Base-by-base conservation (phyloP, 1,284 basidiomycete species). In the Ustilago hordei region DNA sequence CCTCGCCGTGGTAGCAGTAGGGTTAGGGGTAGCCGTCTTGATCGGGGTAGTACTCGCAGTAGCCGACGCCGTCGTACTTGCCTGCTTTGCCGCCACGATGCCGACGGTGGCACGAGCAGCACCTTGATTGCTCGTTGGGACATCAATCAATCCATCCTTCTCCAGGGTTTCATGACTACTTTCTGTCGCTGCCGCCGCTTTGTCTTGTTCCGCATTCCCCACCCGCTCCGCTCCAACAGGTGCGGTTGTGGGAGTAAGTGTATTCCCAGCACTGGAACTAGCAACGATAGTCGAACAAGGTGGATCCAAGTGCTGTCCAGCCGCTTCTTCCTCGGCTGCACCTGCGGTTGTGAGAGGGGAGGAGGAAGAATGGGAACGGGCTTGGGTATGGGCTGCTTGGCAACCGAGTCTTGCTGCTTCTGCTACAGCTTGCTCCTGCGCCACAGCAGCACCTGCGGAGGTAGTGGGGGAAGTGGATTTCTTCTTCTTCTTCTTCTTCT, bases 401-500 rank as follows among this genome's bases (percentile, higher is more conserved):
- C 66, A 71, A 1, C 69, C 74, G 5, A 72, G 53, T 9, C 65
- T 36, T 8, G 74, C 69, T 8, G 74, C 69, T 17, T 57, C 74
- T 3, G 74, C 69, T 0, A 72, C 74, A 4, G 69, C 74, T 55
- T 72, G 56, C 15, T 72, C 65, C 57, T 71, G 69, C 35, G 55
- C 64, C 8, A 65, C 74, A 8, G 57, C 53, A 52, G 65, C 38
- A 6, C 39, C 38, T 8, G 43, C 35, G 28, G 64, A 55, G 11
- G 55, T 48, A 7, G 62, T 35, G 54, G 68, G 36, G 8, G 35
- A 47, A 4, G 58, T 53, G 55, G 19, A 31, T 54, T 69, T 74
- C 52, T 68, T 77, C 64, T 79, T 78, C 39, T 74, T 78, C 58
- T 71, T 75, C 56, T 71, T 75, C 43, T 71, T 75, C 19, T 19